Conservation (phyloP, 75 land plant genomes). For the Pinus albicaulis region DNA sequence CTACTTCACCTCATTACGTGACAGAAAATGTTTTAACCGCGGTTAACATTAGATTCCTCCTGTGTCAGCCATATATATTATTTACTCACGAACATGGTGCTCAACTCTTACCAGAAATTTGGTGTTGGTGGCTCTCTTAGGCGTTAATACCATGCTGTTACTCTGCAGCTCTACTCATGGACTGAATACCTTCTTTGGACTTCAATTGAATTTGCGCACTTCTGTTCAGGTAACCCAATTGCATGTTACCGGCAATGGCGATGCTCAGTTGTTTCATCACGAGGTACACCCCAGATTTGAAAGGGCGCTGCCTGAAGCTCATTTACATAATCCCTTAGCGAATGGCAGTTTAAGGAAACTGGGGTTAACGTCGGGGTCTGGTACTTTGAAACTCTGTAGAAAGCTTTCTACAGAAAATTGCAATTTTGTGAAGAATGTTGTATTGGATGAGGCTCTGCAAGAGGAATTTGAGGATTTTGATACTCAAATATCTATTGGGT, state of each 20-base stretch:
- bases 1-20: no score
- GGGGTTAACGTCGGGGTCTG: conserved; percentile 3
- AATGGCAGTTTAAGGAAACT: neutral
- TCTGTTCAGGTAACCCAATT: neutral
- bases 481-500: neutral
- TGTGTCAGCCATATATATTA: no score
- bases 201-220: conserved; percentile 4
- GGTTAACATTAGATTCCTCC: no score
- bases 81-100: no score
- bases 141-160: conserved; percentile 19
- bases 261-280: neutral
- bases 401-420: neutral
- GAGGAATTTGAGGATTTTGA: neutral
- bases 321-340: neutral
- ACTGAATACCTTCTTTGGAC: conserved; percentile 13
- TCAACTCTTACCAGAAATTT: no score
- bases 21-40: no score
- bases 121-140: no score
- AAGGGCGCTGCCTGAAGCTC: conserved; percentile 15
- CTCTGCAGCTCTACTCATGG: conserved; percentile 38
- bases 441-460: conserved; percentile 2
- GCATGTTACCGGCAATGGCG: neutral
- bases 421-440: neutral
- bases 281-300: neutral
- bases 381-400: neutral